phyloP scores from a whole-genome alignment of 129 eudicot genomes.

The Helianthus tuberosus region DNA sequence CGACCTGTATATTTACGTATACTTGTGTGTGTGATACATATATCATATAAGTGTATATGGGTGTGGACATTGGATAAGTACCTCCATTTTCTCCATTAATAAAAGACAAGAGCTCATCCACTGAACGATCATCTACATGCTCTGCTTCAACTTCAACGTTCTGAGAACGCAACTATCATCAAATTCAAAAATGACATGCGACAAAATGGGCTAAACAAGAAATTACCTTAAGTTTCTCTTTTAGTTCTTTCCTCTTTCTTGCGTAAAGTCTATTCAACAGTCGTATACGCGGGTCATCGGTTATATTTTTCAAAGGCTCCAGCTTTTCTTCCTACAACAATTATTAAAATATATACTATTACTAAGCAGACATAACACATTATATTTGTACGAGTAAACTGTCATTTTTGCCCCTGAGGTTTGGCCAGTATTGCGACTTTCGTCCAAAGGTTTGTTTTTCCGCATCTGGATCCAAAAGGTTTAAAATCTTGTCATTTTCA shows the following conservation, averaged over 20 bases:
- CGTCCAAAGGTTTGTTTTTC: too few species aligned
- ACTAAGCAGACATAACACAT: slow-evolving; percentile 12
- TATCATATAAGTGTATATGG: background rate
- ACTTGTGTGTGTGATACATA: background rate
- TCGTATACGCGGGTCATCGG: slow-evolving; percentile 90
- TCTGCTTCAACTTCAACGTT: slow-evolving; percentile 68
- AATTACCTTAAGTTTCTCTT: slow-evolving; percentile 68
- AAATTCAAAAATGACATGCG: slow-evolving; percentile 13
- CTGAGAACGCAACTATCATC: slow-evolving; percentile 40
- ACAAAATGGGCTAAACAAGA: background rate
- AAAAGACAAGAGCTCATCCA: slow-evolving; percentile 87
- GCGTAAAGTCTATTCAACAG: slow-evolving; percentile 87
- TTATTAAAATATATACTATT: slow-evolving; percentile 6
- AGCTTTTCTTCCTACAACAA: slow-evolving; percentile 81
- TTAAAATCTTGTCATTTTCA: too few species aligned
- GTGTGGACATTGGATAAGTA: slow-evolving; percentile 26
- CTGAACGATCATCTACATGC: slow-evolving; percentile 79
- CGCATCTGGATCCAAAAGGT: too few species aligned
- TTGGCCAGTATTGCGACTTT: too few species aligned
- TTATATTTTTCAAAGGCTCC: slow-evolving; percentile 82
- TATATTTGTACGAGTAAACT: background rate
- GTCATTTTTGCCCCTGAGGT: too few species aligned
- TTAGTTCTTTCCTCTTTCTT: slow-evolving; percentile 88
- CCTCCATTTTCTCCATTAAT: slow-evolving; percentile 88
- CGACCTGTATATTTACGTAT: background rate